Percentiles rank a stretch among this genome's conserved stretches.
Conservation (phyloP, 495 filamentous ascomycete species). For the Penicillium angulare region DNA sequence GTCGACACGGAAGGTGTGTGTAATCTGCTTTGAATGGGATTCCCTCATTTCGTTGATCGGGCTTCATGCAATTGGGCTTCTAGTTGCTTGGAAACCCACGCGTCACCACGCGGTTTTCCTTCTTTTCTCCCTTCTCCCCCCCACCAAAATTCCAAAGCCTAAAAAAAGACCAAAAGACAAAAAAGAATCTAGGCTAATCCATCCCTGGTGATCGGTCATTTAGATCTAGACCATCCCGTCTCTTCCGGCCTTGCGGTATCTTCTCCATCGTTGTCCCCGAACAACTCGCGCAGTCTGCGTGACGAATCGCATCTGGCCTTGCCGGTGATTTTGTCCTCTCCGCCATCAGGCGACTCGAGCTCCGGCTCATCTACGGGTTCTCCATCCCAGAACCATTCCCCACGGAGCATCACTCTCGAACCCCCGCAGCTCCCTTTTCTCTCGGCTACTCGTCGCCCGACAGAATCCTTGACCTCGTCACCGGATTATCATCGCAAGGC, state of each 20-base stretch:
- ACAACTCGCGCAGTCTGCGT: slow-evolving; percentile 27
- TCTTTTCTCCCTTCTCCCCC: slow-evolving; percentile 6
- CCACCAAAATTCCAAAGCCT: too few relatives aligned
- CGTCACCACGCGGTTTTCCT: slow-evolving; percentile 23
- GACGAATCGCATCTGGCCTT: slow-evolving; percentile 34
- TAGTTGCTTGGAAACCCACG: slow-evolving; percentile 2
- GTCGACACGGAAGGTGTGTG: slow-evolving; percentile 52
- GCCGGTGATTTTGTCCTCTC: slow-evolving; percentile 32
- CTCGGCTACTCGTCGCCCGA: slow-evolving; percentile 28
- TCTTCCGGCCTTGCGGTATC: slow-evolving; percentile 42
- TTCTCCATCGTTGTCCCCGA: slow-evolving; percentile 35
- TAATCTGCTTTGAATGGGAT: slow-evolving; percentile 9
- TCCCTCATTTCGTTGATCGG: not conserved
- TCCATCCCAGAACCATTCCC: slow-evolving; percentile 27
- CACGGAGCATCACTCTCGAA: slow-evolving; percentile 31
- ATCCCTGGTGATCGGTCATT: slow-evolving; percentile 12
- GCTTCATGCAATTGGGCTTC: slow-evolving; percentile 10
- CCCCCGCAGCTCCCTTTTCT: slow-evolving; percentile 37
- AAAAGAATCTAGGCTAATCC: slow-evolving; percentile 7
- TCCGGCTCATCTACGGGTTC: slow-evolving; percentile 37
- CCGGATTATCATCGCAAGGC: slow-evolving; percentile 43
- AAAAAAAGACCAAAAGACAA: not conserved
- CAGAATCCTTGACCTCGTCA: slow-evolving; percentile 42
- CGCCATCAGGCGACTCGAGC: slow-evolving; percentile 41
- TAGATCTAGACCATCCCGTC: slow-evolving; percentile 43